Evolutionary conservation across 1,284 basidiomycete genomes (phyloP).

Genomic region (Sanguinoderma infundibulare): DNA sequence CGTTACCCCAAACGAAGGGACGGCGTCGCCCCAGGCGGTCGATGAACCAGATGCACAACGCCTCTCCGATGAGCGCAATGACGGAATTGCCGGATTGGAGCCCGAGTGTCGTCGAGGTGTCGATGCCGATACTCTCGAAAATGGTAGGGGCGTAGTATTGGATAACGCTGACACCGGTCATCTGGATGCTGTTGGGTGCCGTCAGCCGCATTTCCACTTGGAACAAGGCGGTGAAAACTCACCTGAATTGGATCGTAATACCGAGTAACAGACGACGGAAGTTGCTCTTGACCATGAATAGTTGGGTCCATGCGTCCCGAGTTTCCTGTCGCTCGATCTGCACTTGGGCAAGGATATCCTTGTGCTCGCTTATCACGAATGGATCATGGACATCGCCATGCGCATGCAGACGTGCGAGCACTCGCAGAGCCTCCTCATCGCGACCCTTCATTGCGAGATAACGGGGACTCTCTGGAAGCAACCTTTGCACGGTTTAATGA

Average conservation of each 20-base stretch:
- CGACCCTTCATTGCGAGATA: slow-evolving; percentile 64
- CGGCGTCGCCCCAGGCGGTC: slow-evolving; percentile 57
- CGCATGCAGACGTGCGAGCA: slow-evolving; percentile 56
- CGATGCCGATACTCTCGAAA: slow-evolving; percentile 53
- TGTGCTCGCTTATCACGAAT: slow-evolving; percentile 46
- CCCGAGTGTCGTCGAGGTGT: slow-evolving; percentile 44
- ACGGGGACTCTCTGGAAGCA: slow-evolving; percentile 58
- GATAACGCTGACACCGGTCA: slow-evolving; percentile 53
- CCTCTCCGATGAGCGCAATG: slow-evolving; percentile 62
- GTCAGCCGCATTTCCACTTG: not conserved
- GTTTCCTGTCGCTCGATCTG: slow-evolving; percentile 38
- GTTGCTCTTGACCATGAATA: slow-evolving; percentile 56
- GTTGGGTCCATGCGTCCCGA: slow-evolving; percentile 45
- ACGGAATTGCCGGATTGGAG: slow-evolving; percentile 67
- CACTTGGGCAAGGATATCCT: slow-evolving; percentile 43
- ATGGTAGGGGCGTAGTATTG: slow-evolving; percentile 49
- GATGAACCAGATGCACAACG: slow-evolving; percentile 58
- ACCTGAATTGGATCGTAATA: slow-evolving; percentile 38
- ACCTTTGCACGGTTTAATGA: slow-evolving; percentile 11
- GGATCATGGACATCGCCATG: slow-evolving; percentile 50
- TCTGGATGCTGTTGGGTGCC: slow-evolving; percentile 46
- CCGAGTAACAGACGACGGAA: slow-evolving; percentile 46
- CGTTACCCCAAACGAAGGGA: slow-evolving; percentile 60
- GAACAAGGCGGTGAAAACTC: not conserved
- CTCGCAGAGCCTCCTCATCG: slow-evolving; percentile 45